Evolutionary conservation across 768 basidiomycete species (phyloP), one percentile per base, ranked within the genome.

Genomic region (Boletus pseudopeckii): DNA sequence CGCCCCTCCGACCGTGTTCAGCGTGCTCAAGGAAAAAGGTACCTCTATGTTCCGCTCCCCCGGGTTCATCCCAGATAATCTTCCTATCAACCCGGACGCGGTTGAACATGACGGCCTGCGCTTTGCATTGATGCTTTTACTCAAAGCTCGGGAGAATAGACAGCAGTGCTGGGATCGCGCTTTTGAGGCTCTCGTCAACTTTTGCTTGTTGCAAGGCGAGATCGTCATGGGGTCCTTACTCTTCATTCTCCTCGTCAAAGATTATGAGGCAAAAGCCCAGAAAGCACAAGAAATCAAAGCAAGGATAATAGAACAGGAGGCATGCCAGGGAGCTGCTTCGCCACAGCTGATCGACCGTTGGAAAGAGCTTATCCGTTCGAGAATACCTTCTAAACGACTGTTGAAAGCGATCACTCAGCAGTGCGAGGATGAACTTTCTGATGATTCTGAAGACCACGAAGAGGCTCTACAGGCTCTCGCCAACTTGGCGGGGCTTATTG

Each of bases 151-250:
- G n/a, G 67, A 75, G 39, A 77, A 79, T 41, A 75, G 81, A 28
- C 80, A 81, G 47, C 72, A 76, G 30, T 79, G 84, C 41, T 80
- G 82, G 2, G 70, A 78, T n/a, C 71, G 74, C 30, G 82, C 88
- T 75, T 88, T 83, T 63, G 77, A 78, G 48, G 74, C 75, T 2
- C 68, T 90, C 45, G 75, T 91, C 57, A 73, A 78, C 4, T 77
- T 84, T 9, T 87, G 85, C 52, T 72, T 92, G 18, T 65, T 90
- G 37, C 88, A 92, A 46, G 88, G 88, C 24, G 90, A 92, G 64
- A 83, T 92, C 45, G 77, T 92, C 38, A 75, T 88, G n/a, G 89
- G 81, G 0, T 84, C 86, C 1, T 70, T 91, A 26, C 71, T 90
- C 6, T 88, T 91, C 52, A 85, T 78, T 1, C 69, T 82, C 39